Base-by-base conservation (phyloP, 192 early-diverging fungal genomes). In the Cetraspora pellucida region DNA sequence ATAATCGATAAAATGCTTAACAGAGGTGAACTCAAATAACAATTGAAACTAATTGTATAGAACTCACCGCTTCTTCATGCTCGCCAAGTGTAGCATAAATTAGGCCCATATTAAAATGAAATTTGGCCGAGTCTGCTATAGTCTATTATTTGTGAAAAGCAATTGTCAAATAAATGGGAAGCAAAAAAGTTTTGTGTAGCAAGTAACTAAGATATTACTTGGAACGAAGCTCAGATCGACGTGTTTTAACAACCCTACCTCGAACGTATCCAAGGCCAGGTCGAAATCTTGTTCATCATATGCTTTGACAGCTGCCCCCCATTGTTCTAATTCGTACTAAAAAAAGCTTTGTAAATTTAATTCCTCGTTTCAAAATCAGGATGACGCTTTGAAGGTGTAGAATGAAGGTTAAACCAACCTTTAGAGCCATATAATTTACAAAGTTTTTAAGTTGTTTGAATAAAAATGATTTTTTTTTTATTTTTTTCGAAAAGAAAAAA, bases 91-190 rank as follows among this genome's bases (percentile, higher is more conserved):
- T 92, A 4, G 94, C 86, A 64, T 89, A 89, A 52, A 93, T 87
- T 74, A 96, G 89, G 9, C 92, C 95, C 80, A 97, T 94, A 82
- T 97, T 99, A 83, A 98, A 99, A 82, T 96, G 95, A 63, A 98
- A 96, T 83, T 96, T 96, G 49, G 96, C 90, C 19, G 90, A 91
- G 79, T 97, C 94, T 47, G 96, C 96, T 72, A 99, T 90, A 37
- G 82, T 81, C 90, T 92, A 84, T 16, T 76, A 17, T 45, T 57
- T 16, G 61, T 58, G 19, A 46, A 10, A 44, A 43, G 16, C 30
- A 70, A 82, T 47, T 19, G 55, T 25, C 46, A 57, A 77, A 9
- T 31, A 44, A 66, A 72, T 23, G 55, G 73, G 37, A 44, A 54
- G 37, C 37, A 43, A 72, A 37, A 78, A 79, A 77, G 30, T 57